Evolutionary conservation across 2,329 filamentous ascomycete genomes (phyloP).

Genomic region (Fusarium scirpi): DNA sequence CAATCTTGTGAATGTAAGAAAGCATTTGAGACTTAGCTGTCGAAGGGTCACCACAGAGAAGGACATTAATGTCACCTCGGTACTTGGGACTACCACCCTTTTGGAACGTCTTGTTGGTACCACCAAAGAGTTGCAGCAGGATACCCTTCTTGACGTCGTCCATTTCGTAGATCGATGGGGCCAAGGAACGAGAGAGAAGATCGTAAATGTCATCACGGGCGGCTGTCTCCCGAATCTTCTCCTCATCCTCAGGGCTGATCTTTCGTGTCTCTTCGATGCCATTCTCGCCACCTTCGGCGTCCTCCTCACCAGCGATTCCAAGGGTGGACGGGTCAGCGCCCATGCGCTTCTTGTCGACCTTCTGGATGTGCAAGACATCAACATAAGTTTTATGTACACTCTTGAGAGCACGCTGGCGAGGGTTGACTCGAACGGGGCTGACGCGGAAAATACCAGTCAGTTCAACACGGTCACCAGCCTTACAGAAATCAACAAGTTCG

Average conservation of each 20-base stretch:
- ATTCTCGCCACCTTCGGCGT: constrained; percentile 72
- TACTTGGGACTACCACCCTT: constrained; percentile 97
- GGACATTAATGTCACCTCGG: constrained; percentile 95
- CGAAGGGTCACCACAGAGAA: constrained; percentile 96
- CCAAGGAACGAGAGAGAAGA: constrained; percentile 87
- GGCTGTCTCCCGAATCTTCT: constrained; percentile 85
- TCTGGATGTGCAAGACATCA: constrained; percentile 94
- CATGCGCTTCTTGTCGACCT: constrained; percentile 94
- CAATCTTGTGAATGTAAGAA: constrained; percentile 96
- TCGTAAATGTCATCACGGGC: constrained; percentile 91
- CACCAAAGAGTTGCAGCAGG: constrained; percentile 93
- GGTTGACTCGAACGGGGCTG: constrained; percentile 93
- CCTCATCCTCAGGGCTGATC: constrained; percentile 86
- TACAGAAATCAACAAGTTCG: constrained; percentile 96
- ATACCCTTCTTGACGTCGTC: constrained; percentile 99
- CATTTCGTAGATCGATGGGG: constrained; percentile 96
- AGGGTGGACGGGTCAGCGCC: constrained; percentile 92
- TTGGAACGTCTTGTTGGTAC: constrained; percentile 97
- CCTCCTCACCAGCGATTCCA: constrained; percentile 80
- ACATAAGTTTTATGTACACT: constrained; percentile 98
- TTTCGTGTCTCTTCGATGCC: constrained; percentile 86
- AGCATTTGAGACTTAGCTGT: constrained; percentile 96
- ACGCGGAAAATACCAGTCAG: constrained; percentile 97
- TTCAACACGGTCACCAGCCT: constrained; percentile 94
- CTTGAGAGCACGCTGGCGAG: constrained; percentile 91